These are phyloP conservation scores for Calonectria naviculata DNA, from an alignment of 2,329 filamentous ascomycete genomes.

Conservation along the genomic window DNA sequence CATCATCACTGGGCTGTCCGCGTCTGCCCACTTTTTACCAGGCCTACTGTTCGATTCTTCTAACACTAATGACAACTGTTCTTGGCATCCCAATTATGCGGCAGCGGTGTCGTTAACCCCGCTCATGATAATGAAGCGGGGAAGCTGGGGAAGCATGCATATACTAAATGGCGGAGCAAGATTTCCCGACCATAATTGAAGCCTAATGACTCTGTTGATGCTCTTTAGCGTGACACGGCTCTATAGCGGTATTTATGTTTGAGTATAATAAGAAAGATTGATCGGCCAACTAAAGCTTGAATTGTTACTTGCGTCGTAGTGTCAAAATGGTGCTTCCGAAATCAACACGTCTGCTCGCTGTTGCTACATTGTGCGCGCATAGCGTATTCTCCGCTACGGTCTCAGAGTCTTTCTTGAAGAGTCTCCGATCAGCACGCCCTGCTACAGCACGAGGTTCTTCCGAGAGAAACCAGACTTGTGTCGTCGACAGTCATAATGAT, in stretches of 20 bases:
- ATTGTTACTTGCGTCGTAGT: background rate
- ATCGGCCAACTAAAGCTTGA: background rate
- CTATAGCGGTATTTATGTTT: background rate
- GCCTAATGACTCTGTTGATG: background rate
- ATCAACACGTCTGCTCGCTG: background rate
- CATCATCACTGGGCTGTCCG: background rate
- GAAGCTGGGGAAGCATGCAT: background rate
- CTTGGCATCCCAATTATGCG: background rate
- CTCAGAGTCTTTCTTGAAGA: background rate
- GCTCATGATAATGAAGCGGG: background rate
- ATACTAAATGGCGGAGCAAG: background rate
- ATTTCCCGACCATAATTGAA: background rate
- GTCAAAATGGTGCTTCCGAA: background rate
- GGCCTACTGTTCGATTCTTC: background rate
- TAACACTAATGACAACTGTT: background rate
- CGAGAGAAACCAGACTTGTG: background rate
- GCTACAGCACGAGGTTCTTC: background rate
- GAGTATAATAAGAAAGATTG: background rate
- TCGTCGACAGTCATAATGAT: background rate
- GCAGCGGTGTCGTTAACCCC: background rate
- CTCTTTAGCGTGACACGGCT: background rate
- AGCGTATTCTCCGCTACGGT: background rate
- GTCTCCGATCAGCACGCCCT: background rate
- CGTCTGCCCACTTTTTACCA: background rate
- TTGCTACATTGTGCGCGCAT: background rate